Evolutionary conservation across 495 filamentous ascomycete species (phyloP).

Genomic region (Amorphotheca resinae): DNA sequence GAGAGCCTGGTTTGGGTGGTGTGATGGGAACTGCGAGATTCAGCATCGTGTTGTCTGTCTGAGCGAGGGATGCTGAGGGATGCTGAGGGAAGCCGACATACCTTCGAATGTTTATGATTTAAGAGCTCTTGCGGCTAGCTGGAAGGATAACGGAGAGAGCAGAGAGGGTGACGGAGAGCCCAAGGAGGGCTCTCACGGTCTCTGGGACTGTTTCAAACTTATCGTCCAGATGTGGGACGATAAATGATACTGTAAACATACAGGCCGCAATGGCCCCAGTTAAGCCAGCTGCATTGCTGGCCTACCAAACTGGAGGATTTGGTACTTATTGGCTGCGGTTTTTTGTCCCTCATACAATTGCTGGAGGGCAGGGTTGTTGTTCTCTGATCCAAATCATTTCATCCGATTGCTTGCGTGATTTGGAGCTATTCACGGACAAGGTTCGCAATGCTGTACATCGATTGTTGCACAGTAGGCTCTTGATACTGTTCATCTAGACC

Average conservation of each 20-base stretch:
- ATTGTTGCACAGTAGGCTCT: background rate
- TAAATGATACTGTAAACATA: too few species aligned
- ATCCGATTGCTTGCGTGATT: background rate
- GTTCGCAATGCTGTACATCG: background rate
- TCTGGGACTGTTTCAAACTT: too few species aligned
- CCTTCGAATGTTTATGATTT: background rate
- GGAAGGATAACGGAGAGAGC: background rate
- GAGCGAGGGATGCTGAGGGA: background rate
- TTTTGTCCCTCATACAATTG: conserved; percentile 55
- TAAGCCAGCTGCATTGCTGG: too few species aligned
- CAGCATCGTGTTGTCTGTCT: background rate
- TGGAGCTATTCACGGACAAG: background rate
- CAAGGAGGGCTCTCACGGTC: too few species aligned
- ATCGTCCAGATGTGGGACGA: too few species aligned
- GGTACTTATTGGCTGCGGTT: conserved; percentile 53
- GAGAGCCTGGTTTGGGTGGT: background rate
- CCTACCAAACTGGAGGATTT: conserved; percentile 64
- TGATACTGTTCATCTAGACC: too few species aligned
- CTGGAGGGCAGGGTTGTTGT: conserved; percentile 33
- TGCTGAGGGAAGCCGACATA: background rate
- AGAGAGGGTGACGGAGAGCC: too few species aligned
- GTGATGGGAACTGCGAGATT: background rate
- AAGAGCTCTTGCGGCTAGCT: background rate
- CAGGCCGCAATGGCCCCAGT: too few species aligned
- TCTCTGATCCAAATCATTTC: conserved; percentile 2